Evolutionary conservation across 768 basidiomycete species (phyloP).

Genomic region (Naganishia onofrii): DNA sequence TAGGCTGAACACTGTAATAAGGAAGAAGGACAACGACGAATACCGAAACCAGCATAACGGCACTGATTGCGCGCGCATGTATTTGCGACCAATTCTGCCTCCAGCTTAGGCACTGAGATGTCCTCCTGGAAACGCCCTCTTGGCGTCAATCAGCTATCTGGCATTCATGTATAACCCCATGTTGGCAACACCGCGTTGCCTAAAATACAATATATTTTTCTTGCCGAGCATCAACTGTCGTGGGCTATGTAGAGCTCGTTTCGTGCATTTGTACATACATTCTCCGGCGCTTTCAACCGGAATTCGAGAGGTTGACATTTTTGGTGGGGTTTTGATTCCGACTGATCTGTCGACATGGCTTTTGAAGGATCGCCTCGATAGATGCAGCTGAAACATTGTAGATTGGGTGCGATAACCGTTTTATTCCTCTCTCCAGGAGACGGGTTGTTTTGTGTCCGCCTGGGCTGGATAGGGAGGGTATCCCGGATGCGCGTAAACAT

Average conservation of each 20-base stretch:
- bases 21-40: no score
- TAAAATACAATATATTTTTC: constrained; percentile 13
- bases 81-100: no score
- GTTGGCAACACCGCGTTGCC: constrained; percentile 21
- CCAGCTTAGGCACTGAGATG: no score
- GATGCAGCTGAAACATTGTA: background rate
- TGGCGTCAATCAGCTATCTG: no score
- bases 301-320: background rate
- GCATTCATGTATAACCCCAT: constrained; percentile 11
- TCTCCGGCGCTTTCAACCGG: background rate
- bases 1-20: background rate
- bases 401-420: background rate
- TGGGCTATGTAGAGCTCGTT: constrained; percentile 14
- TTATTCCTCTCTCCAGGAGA: constrained; percentile 25
- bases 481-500: constrained; percentile 23
- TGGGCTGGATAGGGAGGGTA: constrained; percentile 15
- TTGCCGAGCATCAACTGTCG: constrained; percentile 3
- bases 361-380: background rate
- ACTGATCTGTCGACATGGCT: background rate
- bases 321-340: background rate
- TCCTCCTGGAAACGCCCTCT: no score
- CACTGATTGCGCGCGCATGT: no score
- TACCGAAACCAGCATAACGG: no score
- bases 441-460: constrained; percentile 15
- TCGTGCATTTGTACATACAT: constrained; percentile 16